Evolutionary conservation across 1,284 basidiomycete species (phyloP), one percentile per base, ranked within the genome.

Genomic region (Marasmius sp.): DNA sequence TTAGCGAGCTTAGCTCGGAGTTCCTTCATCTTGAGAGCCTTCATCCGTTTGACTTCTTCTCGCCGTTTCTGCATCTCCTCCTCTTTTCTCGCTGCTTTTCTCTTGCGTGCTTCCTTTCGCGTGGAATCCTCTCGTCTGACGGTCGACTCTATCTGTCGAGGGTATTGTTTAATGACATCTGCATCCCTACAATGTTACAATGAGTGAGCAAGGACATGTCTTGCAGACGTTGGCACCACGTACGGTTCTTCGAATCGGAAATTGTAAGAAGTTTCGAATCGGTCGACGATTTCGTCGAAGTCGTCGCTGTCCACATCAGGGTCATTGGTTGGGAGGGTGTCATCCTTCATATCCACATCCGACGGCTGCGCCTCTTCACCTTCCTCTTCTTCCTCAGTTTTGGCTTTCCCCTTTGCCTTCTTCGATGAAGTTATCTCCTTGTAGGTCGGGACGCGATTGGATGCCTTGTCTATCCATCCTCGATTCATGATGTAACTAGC

Each of bases 211-310:
- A 39, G 50, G 49, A 20, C 48, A 34, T 43, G 2, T 34, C 58
- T 65, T 34, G 14, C 27, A 60, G 18, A 27, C 55, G 18, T 37
- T 57, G 51, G 8, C 53, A 47, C 37, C 34, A 85, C 92, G 72
- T 67, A 93, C 86, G 93, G 91, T 75, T 98, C 95, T 74, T 98
- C 95, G 72, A 94, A 97, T 51, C 93, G 87, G 77, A 96, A 96
- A 69, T 97, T 96, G 77, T 97, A 97, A 36, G 87, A 86, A 39
- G 82, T 94, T 34, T 83, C 81, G n/a, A 83, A 75, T 67, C 70
- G 69, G 43, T 73, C 72, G 50, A 78, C 78, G 52, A 72, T 72
- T 8, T 76, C 77, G 33, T 79, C 75, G 2, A 75, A 66, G 11
- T 74, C 72, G n/a, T 75, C 77, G 11, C 78, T 76, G 41, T 72